phyloP scores from a whole-genome alignment of 1,139 yeast species.

The Wickerhamomyces sp. region DNA sequence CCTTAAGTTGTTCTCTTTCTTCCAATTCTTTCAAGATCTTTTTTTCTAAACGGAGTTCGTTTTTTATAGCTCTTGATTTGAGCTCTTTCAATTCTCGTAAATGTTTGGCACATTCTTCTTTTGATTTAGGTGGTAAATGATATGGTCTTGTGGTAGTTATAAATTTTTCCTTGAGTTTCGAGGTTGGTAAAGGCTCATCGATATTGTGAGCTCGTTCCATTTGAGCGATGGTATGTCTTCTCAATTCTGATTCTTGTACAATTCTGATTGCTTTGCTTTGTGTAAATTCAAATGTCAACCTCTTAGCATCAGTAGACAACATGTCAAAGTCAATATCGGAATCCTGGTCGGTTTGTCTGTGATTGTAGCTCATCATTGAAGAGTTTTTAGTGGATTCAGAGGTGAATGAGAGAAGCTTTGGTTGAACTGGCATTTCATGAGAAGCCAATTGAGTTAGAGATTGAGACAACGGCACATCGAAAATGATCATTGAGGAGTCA shows the following conservation, averaged over 20 bases:
- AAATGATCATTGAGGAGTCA: slow-evolving; percentile 43
- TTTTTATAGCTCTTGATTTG: slow-evolving; percentile 42
- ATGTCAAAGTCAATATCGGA: slow-evolving; percentile 13
- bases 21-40: slow-evolving; percentile 29
- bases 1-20: slow-evolving; percentile 27
- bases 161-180: slow-evolving; percentile 28
- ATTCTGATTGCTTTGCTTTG: slow-evolving; percentile 33
- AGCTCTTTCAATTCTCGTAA: slow-evolving; percentile 49
- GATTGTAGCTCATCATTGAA: slow-evolving; percentile 32
- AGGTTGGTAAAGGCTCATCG: slow-evolving; percentile 18
- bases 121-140: slow-evolving; percentile 63
- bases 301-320: slow-evolving; percentile 45
- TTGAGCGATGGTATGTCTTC: slow-evolving; percentile 31
- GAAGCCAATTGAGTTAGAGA: slow-evolving; percentile 28
- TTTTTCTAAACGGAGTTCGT: slow-evolving; percentile 35
- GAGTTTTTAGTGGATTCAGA: slow-evolving; percentile 42
- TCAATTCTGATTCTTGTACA: slow-evolving; percentile 36
- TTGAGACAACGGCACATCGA: slow-evolving; percentile 62
- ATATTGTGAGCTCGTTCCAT: slow-evolving; percentile 18
- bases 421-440: slow-evolving; percentile 14
- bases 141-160: slow-evolving; percentile 55
- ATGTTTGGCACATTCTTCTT: slow-evolving; percentile 51
- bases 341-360: slow-evolving; percentile 6
- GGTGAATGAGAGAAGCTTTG: slow-evolving; percentile 22
- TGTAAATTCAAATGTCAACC: slow-evolving; percentile 33